These are phyloP conservation scores for Ceratocystis cacaofunesta DNA, from an alignment of 2,329 filamentous ascomycete genomes.

Conservation along the genomic window DNA sequence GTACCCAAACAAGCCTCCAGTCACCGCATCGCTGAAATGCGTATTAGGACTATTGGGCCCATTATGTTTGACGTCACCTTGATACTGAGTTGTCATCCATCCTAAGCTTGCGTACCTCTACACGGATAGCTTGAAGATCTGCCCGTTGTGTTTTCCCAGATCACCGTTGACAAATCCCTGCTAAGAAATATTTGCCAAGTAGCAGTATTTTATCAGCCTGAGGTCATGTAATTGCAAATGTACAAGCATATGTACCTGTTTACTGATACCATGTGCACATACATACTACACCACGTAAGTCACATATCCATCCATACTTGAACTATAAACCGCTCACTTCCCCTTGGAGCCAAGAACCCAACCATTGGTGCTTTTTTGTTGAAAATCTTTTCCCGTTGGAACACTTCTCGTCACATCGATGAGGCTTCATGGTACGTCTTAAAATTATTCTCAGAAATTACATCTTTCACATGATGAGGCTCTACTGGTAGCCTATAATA, in stretches of 20 bases:
- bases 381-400: neutral
- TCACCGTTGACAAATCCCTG: neutral
- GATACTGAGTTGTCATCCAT: neutral
- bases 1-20: neutral
- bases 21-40: neutral
- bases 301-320: neutral
- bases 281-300: neutral
- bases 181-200: neutral
- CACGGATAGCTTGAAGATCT: constrained; percentile 9
- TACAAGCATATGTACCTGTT: neutral
- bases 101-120: neutral
- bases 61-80: neutral
- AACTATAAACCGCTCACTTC: neutral
- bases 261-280: neutral
- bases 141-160: neutral
- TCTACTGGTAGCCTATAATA: neutral
- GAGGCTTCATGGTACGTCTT: neutral
- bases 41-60: neutral
- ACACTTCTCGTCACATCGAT: neutral
- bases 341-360: neutral
- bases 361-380: no score
- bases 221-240: neutral
- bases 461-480: neutral
- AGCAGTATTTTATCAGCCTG: neutral
- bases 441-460: no score